Conservation (phyloP, 2,329 filamentous ascomycete genomes). For the Botrytis tulipae region DNA sequence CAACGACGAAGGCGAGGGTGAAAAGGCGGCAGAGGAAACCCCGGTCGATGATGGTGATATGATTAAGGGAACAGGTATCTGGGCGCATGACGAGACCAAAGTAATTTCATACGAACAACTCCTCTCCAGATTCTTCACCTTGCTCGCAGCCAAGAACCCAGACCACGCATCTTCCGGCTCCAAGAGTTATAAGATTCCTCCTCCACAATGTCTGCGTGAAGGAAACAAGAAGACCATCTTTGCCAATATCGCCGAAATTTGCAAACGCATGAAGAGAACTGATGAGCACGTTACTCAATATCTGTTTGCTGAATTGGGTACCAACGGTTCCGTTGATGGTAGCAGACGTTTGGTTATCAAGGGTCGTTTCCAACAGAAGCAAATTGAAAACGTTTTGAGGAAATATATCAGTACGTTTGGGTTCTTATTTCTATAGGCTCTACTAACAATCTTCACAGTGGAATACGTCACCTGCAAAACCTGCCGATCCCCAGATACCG, state of each 20-base stretch:
- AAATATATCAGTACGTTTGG: conserved; percentile 80
- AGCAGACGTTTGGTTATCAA: conserved; percentile 94
- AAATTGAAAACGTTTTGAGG: conserved; percentile 94
- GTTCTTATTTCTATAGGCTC: conserved; percentile 35
- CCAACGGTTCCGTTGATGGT: conserved; percentile 91
- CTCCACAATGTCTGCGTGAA: conserved; percentile 97
- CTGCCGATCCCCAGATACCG: conserved; percentile 89
- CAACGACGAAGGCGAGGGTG: conserved; percentile 33
- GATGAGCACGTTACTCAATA: conserved; percentile 98
- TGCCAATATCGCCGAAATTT: conserved; percentile 97
- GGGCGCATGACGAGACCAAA: conserved; percentile 39
- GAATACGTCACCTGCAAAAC: conserved; percentile 99
- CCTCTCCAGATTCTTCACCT: conserved; percentile 88
- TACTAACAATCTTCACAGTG: conserved; percentile 44
- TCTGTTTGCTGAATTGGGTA: conserved; percentile 97
- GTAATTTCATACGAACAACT: conserved; percentile 81
- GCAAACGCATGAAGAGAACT: conserved; percentile 98
- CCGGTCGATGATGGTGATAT: conserved; percentile 38
- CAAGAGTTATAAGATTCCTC: conserved; percentile 98
- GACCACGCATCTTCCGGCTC: conserved; percentile 85
- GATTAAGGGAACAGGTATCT: conserved; percentile 42
- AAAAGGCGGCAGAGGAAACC: conserved; percentile 28
- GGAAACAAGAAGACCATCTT: conserved; percentile 99
- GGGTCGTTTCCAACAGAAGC: conserved; percentile 99
- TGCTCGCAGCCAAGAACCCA: conserved; percentile 93